These are phyloP conservation scores for Brettanomyces custersianus DNA, from an alignment of 805 yeast genomes.

Conservation along the genomic window DNA sequence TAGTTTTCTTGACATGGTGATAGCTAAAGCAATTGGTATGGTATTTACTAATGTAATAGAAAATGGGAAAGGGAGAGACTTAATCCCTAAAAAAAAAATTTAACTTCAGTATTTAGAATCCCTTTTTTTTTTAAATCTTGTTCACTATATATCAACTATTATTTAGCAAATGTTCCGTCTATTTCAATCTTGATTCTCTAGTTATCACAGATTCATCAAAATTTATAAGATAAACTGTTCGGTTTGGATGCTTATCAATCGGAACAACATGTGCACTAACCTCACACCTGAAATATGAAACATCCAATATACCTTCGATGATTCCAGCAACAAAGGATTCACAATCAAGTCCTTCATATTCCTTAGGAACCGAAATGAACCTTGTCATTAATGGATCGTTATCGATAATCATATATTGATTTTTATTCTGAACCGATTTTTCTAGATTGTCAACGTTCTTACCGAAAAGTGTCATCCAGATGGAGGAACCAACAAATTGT, in stretches of 20 bases:
- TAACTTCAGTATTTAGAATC: too few species aligned
- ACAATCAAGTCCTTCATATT: conserved; percentile 68
- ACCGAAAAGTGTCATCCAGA: conserved; percentile 73
- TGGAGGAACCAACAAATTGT: conserved; percentile 63
- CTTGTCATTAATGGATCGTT: conserved; percentile 62
- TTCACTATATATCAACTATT: too few species aligned
- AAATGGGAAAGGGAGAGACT: too few species aligned
- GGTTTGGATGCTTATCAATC: conserved; percentile 42
- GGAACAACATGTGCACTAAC: conserved; percentile 83
- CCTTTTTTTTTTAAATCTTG: neutral
- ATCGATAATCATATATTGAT: conserved; percentile 73
- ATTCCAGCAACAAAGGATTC: conserved; percentile 81
- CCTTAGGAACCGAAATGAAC: conserved; percentile 71
- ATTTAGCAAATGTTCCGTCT: too few species aligned
- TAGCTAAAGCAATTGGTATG: too few species aligned
- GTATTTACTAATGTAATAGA: too few species aligned
- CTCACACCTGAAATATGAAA: conserved; percentile 60
- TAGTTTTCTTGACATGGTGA: too few species aligned
- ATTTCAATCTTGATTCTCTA: conserved; percentile 38
- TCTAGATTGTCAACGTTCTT: conserved; percentile 48
- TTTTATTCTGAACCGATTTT: conserved; percentile 44
- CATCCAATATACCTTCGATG: conserved; percentile 72
- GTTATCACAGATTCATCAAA: conserved; percentile 50
- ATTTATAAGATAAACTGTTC: conserved; percentile 71
- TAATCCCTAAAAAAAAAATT: too few species aligned